Conservation (phyloP, 139 green algal species). For the Spirogloea muscicola region DNA sequence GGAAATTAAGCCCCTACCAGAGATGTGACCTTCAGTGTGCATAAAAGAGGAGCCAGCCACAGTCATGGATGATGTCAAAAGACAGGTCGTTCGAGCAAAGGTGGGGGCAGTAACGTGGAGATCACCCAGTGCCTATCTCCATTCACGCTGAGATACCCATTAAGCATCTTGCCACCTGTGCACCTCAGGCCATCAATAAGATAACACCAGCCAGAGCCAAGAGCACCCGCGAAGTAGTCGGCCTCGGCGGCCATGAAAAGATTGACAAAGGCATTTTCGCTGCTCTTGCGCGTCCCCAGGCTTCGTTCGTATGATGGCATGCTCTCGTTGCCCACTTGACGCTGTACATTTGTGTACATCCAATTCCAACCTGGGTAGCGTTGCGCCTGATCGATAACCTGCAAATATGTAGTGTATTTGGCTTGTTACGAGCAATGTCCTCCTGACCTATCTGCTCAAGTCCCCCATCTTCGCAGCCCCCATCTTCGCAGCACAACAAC, state of each 20-base stretch:
- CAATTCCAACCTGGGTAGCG: not conserved
- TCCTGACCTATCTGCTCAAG: too few species aligned
- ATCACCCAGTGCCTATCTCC: slow-evolving; percentile 18
- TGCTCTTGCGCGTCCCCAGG: slow-evolving; percentile 1
- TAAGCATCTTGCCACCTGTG: slow-evolving; percentile 6
- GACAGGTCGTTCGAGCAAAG: too few species aligned
- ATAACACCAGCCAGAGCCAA: slow-evolving; percentile 17
- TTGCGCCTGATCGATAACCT: not conserved
- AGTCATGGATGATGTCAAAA: too few species aligned
- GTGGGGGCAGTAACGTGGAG: too few species aligned
- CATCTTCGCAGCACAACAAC: too few species aligned
- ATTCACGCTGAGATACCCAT: slow-evolving; percentile 18
- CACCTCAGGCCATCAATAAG: slow-evolving; percentile 20
- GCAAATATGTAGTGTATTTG: too few species aligned
- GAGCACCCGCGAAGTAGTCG: slow-evolving; percentile 12
- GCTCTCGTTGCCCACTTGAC: slow-evolving; percentile 1
- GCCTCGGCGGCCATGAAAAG: slow-evolving; percentile 15
- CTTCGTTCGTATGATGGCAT: slow-evolving; percentile 9
- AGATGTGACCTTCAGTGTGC: too few species aligned
- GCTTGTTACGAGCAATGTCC: too few species aligned
- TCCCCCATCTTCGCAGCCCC: too few species aligned
- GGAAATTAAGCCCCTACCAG: too few species aligned
- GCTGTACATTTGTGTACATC: not conserved
- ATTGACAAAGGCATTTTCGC: slow-evolving; percentile 29
- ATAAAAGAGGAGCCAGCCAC: too few species aligned